Conservation (phyloP, 129 eudicot species). For the Flaveria bidentis region DNA sequence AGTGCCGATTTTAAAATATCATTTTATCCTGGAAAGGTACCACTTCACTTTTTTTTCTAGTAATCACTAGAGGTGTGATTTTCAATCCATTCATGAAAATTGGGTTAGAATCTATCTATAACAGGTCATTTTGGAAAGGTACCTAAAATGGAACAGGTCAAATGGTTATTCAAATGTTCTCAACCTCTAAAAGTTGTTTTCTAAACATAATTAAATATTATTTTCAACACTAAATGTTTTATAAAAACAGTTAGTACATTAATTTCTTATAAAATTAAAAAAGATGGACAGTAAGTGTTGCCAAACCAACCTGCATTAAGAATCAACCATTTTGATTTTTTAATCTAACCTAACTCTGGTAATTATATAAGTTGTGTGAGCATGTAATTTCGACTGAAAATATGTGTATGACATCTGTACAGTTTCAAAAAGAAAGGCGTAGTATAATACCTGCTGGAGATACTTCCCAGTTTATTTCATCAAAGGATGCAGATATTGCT, state of each 20-base stretch:
- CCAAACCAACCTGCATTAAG: neutral
- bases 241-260: neutral
- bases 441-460: slow-evolving; percentile 98
- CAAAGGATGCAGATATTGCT: slow-evolving; percentile 92
- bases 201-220: neutral
- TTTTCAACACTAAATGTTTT: neutral
- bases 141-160: neutral
- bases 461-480: slow-evolving; percentile 80
- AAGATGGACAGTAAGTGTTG: neutral
- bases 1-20: slow-evolving; percentile 89
- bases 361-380: slow-evolving; percentile 11
- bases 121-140: neutral
- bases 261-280: neutral
- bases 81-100: neutral
- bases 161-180: neutral
- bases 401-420: slow-evolving; percentile 18
- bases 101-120: neutral
- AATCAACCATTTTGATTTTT: neutral
- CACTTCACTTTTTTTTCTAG: neutral
- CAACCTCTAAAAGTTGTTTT: neutral
- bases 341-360: neutral
- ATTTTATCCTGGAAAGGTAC: slow-evolving; percentile 98
- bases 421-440: slow-evolving; percentile 88
- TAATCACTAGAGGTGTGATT: neutral
- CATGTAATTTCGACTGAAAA: neutral